These are phyloP conservation scores for Lentinula boryana DNA, from an alignment of 768 basidiomycete genomes.

Conservation along the genomic window DNA sequence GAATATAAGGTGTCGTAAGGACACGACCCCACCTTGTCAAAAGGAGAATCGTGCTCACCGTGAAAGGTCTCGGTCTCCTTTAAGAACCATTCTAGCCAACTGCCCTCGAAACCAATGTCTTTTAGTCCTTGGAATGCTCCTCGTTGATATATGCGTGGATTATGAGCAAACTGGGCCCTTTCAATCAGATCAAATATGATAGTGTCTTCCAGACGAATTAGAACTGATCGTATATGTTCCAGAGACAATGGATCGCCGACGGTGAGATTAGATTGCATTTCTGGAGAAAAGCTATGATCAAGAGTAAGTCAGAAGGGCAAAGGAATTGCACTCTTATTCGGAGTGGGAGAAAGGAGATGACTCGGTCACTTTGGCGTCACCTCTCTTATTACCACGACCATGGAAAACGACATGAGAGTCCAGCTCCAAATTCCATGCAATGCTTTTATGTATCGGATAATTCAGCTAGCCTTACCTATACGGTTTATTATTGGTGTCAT, in stretches of 20 bases:
- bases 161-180: conserved; percentile 93
- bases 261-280: conserved; percentile 67
- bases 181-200: conserved; percentile 99
- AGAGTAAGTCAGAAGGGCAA: neutral
- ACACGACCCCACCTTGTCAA: neutral
- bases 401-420: neutral
- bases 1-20: conserved; percentile 5
- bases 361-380: neutral
- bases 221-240: conserved; percentile 81
- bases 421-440: no score
- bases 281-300: no score
- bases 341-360: neutral
- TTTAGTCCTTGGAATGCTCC: conserved; percentile 76
- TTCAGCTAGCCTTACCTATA: no score
- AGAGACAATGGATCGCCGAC: conserved; percentile 77
- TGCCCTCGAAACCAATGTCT: conserved; percentile 70
- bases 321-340: neutral
- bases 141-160: conserved; percentile 79
- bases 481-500: no score
- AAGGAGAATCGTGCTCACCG: conserved; percentile 43
- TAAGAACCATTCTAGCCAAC: conserved; percentile 98
- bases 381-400: neutral
- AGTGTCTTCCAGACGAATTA: conserved; percentile 92
- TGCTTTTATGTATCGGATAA: no score
- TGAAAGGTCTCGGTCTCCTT: conserved; percentile 94